Percentiles rank a stretch among this genome's conserved stretches.
Evolutionary conservation across 352 stramenopile genomes (phyloP).

Genomic region (Phytophthora idaei): DNA sequence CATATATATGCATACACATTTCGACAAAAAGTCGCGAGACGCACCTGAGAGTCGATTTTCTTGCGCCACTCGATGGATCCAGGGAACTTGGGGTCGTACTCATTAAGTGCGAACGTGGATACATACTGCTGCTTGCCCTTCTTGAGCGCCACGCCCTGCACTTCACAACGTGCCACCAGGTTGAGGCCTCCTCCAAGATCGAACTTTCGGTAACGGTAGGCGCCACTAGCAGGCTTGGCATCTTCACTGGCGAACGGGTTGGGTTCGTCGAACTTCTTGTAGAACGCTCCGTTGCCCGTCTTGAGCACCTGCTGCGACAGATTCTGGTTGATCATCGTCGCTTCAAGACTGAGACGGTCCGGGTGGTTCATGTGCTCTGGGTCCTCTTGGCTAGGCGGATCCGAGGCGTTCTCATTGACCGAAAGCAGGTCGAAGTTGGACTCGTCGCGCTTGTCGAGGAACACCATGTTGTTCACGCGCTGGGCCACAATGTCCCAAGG

Average conservation of each 20-base stretch:
- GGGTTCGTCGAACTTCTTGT: conserved; percentile 71
- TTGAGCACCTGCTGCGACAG: conserved; percentile 98
- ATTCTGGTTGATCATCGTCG: conserved; percentile 99
- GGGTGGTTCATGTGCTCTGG: conserved; percentile 96
- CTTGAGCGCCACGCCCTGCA: conserved; percentile 93
- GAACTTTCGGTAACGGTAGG: conserved; percentile 98
- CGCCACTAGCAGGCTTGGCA: conserved; percentile 91
- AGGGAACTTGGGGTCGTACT: conserved; percentile 95
- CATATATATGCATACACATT: conserved; percentile 18
- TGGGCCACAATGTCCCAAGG: conserved; percentile 97
- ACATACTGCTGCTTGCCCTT: conserved; percentile 92
- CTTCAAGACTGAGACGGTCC: conserved; percentile 95
- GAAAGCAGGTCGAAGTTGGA: conserved; percentile 95
- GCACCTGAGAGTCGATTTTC: conserved; percentile 95
- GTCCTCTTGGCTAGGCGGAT: conserved; percentile 87
- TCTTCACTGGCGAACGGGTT: conserved; percentile 96
- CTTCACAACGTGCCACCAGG: conserved; percentile 94
- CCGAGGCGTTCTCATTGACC: conserved; percentile 95
- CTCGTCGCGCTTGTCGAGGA: conserved; percentile 98
- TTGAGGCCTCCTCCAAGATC: conserved; percentile 89
- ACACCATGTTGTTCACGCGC: conserved; percentile 94
- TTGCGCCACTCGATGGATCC: conserved; percentile 93
- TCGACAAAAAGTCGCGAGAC: conserved; percentile 17
- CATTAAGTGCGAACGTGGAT: conserved; percentile 96
- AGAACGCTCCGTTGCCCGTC: conserved; percentile 38